Percentiles rank a stretch among this genome's conserved stretches.
These are phyloP conservation scores for Arthroderma sp. DNA, from an alignment of 2,329 filamentous ascomycete genomes.

Conservation along the genomic window DNA sequence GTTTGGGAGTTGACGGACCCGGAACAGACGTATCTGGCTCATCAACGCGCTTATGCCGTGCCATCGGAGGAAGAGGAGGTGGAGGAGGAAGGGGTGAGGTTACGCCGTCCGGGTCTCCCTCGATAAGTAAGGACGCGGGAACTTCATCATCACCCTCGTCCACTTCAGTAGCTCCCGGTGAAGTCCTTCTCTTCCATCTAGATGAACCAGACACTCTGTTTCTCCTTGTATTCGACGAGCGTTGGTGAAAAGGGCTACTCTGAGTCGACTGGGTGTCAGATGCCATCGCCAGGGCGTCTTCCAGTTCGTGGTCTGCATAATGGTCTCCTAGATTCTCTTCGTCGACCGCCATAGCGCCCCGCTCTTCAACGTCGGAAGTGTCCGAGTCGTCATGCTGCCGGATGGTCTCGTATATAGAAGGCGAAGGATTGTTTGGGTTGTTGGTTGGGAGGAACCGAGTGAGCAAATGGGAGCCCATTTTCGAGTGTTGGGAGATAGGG, in stretches of 20 bases:
- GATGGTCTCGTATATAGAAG: conserved; percentile 18
- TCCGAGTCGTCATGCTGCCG: conserved; percentile 22
- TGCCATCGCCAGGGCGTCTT: conserved; percentile 42
- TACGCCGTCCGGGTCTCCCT: conserved; percentile 33
- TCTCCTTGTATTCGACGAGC: conserved; percentile 11
- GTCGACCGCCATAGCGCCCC: conserved; percentile 35
- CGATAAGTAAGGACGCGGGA: conserved; percentile 49
- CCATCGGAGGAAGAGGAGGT: conserved; percentile 18
- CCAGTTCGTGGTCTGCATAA: conserved; percentile 45
- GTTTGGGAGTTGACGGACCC: conserved; percentile 30
- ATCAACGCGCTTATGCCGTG: conserved; percentile 5
- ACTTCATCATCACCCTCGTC: conserved; percentile 33
- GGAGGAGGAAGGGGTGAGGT: conserved; percentile 28
- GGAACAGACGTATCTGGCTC: conserved; percentile 17
- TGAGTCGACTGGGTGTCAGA: conserved; percentile 35
- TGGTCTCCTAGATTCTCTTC: conserved; percentile 37
- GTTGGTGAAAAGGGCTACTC: conserved; percentile 27
- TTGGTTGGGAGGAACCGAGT: conserved; percentile 36
- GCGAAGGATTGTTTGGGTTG: conserved; percentile 21
- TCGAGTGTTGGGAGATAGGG: too few relatives aligned
- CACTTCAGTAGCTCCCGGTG: conserved; percentile 14
- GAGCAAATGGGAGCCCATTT: conserved; percentile 41
- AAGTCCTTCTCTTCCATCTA: conserved; percentile 14
- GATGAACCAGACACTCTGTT: conserved; percentile 16
- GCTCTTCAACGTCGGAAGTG: conserved; percentile 32